Percentiles rank a stretch among this genome's conserved stretches.
Evolutionary conservation across 75 land plant genomes (phyloP).

Genomic region (Cupressus sempervirens): DNA sequence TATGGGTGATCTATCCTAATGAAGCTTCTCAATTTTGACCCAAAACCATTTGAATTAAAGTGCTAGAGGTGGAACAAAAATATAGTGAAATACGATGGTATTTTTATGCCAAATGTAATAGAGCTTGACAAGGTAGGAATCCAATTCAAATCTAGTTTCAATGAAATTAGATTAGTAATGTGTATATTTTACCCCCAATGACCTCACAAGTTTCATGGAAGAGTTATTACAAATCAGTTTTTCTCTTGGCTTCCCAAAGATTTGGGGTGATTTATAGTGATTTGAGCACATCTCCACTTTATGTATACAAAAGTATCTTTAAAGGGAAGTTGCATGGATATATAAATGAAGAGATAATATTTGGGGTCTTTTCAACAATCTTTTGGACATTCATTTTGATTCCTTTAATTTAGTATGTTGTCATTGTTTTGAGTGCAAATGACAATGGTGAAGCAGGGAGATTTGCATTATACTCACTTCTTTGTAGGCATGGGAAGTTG

Average conservation of each 20-base stretch:
- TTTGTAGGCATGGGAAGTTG: constrained; percentile 78
- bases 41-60: too few species aligned
- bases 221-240: constrained; percentile 27
- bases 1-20: too few species aligned
- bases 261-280: constrained; percentile 97
- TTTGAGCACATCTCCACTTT: constrained; percentile 83
- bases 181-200: too few species aligned
- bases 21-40: too few species aligned
- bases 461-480: constrained; percentile 84
- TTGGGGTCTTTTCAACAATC: constrained; percentile 74
- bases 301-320: constrained; percentile 80
- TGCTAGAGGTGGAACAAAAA: too few species aligned
- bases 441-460: constrained; percentile 96
- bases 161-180: too few species aligned
- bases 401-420: constrained; percentile 65
- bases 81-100: too few species aligned
- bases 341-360: constrained; percentile 56
- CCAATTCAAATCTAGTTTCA: too few species aligned
- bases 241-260: constrained; percentile 84
- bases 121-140: too few species aligned
- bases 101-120: too few species aligned
- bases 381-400: constrained; percentile 76
- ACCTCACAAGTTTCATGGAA: constrained; percentile 49
- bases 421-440: constrained; percentile 67
- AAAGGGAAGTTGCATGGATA: constrained; percentile 46